Percentiles rank a stretch among this genome's conserved stretches.
phyloP scores from a whole-genome alignment of 305 asterid genomes.

The Fraxinus angustifolia region DNA sequence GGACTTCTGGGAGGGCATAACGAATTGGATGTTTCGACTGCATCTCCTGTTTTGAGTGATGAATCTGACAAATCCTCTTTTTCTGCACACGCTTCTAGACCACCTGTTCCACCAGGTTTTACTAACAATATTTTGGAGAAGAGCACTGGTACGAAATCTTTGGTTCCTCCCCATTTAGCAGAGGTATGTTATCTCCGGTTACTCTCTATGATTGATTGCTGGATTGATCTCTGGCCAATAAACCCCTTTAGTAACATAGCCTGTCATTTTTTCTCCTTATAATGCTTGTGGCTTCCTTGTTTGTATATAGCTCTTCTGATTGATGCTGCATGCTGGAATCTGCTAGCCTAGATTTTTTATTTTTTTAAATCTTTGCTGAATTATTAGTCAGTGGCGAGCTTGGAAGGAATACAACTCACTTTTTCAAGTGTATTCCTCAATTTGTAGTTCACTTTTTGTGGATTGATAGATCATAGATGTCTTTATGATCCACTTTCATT shows the following conservation, averaged over 20 bases:
- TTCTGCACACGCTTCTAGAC: background rate
- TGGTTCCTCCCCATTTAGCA: background rate
- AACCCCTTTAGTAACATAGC: background rate
- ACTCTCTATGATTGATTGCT: background rate
- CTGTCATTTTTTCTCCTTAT: background rate
- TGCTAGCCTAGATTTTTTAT: background rate
- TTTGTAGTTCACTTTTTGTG: background rate
- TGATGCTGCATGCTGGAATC: background rate
- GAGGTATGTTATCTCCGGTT: background rate
- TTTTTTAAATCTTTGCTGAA: background rate
- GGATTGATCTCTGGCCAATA: background rate
- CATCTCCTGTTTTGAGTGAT: background rate
- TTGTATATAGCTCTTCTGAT: background rate
- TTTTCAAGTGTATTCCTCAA: background rate
- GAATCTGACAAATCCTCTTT: background rate
- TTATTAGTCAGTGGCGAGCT: background rate
- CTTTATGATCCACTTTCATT: background rate
- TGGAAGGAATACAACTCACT: background rate
- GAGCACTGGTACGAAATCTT: background rate
- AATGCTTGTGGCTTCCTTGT: background rate
- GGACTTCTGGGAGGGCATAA: background rate
- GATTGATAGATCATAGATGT: background rate
- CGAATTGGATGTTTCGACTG: background rate
- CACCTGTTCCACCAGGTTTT: background rate
- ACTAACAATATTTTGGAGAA: background rate